Evolutionary conservation across 768 basidiomycete genomes (phyloP), one percentile per base, ranked within the genome.

Genomic region (Naganishia vaughanmartiniae): DNA sequence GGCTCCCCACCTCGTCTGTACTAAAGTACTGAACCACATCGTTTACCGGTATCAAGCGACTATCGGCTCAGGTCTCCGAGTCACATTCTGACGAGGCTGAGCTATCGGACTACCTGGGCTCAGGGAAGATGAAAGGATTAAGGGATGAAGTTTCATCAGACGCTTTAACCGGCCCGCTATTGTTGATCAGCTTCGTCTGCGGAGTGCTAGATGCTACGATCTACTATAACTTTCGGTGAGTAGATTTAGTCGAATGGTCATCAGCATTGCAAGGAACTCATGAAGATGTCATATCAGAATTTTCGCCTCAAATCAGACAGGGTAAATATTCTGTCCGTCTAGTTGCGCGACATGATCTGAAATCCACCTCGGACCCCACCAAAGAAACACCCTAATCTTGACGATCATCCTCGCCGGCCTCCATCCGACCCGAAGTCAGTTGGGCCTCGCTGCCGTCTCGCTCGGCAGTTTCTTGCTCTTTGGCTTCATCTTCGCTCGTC

Each of bases 171-270:
- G 39, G 39, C 19, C 60, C 60, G 24, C 42, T 63, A 4, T 42
- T 63, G 12, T 36, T 63, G 26, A 63, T 63, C 60, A 63, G 60
- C 24, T 63, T 63, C 42, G 60, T 63, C 1, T 63, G 60, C 15
- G 60, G 60, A 30, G 24, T 63, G 14, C 60, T 63, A 1, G 60
- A 63, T 45, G 60, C 60, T 21, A 63, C 60, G 24, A 63, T 63
- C 60, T 63, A 63, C 39, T 63, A 63, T 42, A 63, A 63, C 30
- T 63, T 63, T 30, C 42, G 60, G 60, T 63, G 39, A 63, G 60
- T 28, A 15, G 9, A n/a, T n/a, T 7, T 24, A 5, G 39, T 58
- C 10, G 34, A 15, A 9, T n/a, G 57, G 4, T 7, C 10, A 33
- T 15, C 4, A 30, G 26, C 9, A 4, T 21, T 58, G 17, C 2